These are phyloP conservation scores for Ceratobasidium sp. DNA, from an alignment of 1,284 basidiomycete species.

Conservation along the genomic window DNA sequence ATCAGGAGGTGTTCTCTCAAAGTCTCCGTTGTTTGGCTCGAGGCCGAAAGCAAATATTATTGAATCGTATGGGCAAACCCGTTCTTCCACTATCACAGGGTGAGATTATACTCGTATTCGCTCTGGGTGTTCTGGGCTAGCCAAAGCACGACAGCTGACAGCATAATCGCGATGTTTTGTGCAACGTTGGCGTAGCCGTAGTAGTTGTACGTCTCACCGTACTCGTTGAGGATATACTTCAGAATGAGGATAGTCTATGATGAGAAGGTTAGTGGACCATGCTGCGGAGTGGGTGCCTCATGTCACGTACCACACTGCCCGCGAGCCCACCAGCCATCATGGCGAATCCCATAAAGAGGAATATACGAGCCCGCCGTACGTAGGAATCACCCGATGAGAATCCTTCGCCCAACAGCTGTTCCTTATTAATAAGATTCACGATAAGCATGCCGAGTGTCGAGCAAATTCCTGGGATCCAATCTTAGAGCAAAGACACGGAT, in stretches of 20 bases:
- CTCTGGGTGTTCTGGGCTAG: constrained; percentile 80
- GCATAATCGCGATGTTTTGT: constrained; percentile 92
- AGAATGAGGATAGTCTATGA: constrained; percentile 86
- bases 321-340: constrained; percentile 96
- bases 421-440: constrained; percentile 95
- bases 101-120: constrained; percentile 90
- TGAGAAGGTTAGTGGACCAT: constrained; percentile 21
- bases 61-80: constrained; percentile 2
- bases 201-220: constrained; percentile 82
- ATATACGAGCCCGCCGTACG: constrained; percentile 89
- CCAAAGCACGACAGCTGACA: constrained; percentile 88
- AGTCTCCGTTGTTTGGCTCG: background rate
- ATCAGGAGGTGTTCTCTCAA: background rate
- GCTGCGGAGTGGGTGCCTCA: constrained; percentile 7
- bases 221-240: constrained; percentile 86
- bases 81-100: constrained; percentile 61
- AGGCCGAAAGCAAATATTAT: background rate
- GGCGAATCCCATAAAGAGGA: constrained; percentile 95
- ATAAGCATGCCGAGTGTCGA: constrained; percentile 94
- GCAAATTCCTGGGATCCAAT: constrained; percentile 96
- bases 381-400: constrained; percentile 74
- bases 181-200: constrained; percentile 96
- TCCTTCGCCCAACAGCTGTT: constrained; percentile 84
- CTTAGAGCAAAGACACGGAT: constrained; percentile 61
- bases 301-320: constrained; percentile 82